Evolutionary conservation across 2,329 filamentous ascomycete genomes (phyloP), one percentile per base, ranked within the genome.

Genomic region (Alternaria brassicicola): DNA sequence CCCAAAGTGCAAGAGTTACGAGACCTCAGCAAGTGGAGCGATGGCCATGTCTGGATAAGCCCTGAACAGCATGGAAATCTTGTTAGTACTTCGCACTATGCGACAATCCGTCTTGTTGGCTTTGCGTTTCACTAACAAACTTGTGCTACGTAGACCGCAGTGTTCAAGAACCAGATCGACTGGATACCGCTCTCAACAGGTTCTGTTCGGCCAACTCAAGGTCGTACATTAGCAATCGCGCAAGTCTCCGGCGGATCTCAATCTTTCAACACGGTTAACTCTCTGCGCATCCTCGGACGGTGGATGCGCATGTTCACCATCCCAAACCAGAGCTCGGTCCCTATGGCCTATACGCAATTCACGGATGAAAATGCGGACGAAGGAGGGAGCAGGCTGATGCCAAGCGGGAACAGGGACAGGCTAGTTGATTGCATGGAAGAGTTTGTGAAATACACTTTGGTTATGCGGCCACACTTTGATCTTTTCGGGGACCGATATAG

Each of bases 271-370:
- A 83, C 86, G 0, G 85, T 89, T 9, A 89, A 89, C 68, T 83
- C 83, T 1, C 77, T 90, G n/a, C 82, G 87, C 0, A 82, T 89
- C 10, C 79, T 89, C 0, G 88, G 87, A 0, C 82, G 88, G 0
- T 90, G 87, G 88, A 89, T 89, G 87, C 82, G 86, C 38, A 89
- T 89, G 86, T 88, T 88, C 63, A 78, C 82, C 1, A 88, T 89
- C 25, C 85, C 86, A 0, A 90, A 90, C 68, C 88, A 90, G 71
- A 85, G 82, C 25, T 87, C 84, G 0, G 80, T 90, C 2, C 88
- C 88, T 0, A 84, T 79, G 69, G 88, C 87, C 0, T 89, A 86
- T 62, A 89, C 81, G 4, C 84, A 87, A 42, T 89, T 89, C 47
- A 85, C 84, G 0, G 76, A 76, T 25, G 72, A 67, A 4, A 77